These are phyloP conservation scores for Oenanthe sinensis DNA, from an alignment of 129 eudicot genomes.

Conservation along the genomic window DNA sequence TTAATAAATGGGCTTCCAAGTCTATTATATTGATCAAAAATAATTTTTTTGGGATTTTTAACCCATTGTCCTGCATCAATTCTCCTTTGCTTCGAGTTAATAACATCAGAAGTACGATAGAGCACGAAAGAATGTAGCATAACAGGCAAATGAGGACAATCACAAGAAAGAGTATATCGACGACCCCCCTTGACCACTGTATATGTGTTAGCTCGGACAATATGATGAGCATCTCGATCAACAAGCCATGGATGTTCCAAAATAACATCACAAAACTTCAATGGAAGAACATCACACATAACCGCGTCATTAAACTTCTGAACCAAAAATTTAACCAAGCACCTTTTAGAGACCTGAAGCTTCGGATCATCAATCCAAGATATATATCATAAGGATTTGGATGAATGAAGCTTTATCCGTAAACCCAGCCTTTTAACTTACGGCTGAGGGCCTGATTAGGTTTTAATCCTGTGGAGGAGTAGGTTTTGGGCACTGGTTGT, in stretches of 20 bases:
- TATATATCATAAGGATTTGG: background rate
- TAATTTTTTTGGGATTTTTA: too few relatives aligned
- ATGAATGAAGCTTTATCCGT: background rate
- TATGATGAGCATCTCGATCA: background rate
- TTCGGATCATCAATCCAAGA: background rate
- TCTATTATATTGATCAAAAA: too few relatives aligned
- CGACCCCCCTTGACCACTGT: background rate
- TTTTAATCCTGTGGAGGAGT: background rate
- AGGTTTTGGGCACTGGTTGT: background rate
- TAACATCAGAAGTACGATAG: too few relatives aligned
- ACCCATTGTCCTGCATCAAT: too few relatives aligned
- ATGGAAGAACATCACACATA: background rate
- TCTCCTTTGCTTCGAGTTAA: too few relatives aligned
- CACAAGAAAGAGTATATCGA: background rate
- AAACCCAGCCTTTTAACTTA: background rate
- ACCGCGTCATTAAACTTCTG: background rate
- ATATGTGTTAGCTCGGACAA: background rate
- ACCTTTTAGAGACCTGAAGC: too few relatives aligned
- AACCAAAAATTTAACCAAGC: background rate
- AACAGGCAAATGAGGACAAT: background rate
- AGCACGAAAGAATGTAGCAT: too few relatives aligned
- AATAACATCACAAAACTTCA: background rate
- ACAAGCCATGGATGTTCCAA: background rate
- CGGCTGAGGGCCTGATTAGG: background rate
- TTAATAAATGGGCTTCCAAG: too few relatives aligned